Evolutionary conservation across 768 basidiomycete genomes (phyloP), one percentile per base, ranked within the genome.

Genomic region (Boletus sp.): DNA sequence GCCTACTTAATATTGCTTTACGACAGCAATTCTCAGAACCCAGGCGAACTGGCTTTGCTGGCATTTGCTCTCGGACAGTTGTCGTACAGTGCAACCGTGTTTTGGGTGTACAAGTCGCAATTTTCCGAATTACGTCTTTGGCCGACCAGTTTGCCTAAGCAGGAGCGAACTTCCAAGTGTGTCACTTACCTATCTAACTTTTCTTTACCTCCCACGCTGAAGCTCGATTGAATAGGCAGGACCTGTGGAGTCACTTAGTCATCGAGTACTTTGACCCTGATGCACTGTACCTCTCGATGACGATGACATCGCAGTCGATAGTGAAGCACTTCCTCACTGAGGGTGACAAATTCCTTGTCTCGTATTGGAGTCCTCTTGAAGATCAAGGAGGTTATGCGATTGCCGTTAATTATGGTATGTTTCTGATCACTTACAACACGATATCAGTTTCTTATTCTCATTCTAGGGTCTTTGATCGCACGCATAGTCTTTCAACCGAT

Each of bases 311-410:
- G 1, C 97, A 98, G 69, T 93, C 90, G 1, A 60, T 97, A 3
- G 79, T 98, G 60, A 99, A 99, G 71, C 97, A 98, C 71, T 82
- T 98, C 60, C 76, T 99, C 29, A 98, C 96, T 0, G 97, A 98
- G 67, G 94, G 92, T 4, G 97, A 99, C 71, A 93, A 97, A 66
- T 76, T 98, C 44, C 81, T 96, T 11, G 79, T 99, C 17, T 91
- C 92, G 0, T 84, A 82, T 69, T 84, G 92, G 66, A 94, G 93
- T 57, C 86, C 89, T 32, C 74, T 96, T 49, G 77, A 85, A 46
- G 89, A 95, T 68, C 94, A 98, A 72, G 96, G 93, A 5, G 95
- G 94, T 2, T 98, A 97, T 70, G 96, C 95, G 0, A 79, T 98
- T 12, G 96, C 97, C 12, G 88, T 90, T 39, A 98, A 98, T 71